Evolutionary conservation across 148 eudicot species (phyloP), one percentile per base, ranked within the genome.

Genomic region (Cornus suecica): DNA sequence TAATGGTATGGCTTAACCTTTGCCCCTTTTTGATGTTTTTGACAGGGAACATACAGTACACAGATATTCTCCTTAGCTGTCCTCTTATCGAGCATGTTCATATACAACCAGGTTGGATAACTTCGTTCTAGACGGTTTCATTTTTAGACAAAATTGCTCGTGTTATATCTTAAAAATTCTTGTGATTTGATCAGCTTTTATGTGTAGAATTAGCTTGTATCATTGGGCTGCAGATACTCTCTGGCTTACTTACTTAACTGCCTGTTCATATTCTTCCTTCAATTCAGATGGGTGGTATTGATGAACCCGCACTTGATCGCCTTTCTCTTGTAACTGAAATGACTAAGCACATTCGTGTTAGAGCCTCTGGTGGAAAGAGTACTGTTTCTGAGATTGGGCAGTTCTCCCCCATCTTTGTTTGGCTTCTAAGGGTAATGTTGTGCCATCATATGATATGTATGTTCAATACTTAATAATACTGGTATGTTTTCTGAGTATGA

Each of bases 321-420:
- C 97, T 95, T 48, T 95, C 97, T 68, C 99, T 95, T 70, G 99
- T 95, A 48, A 91, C 99, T 73, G 97, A 95, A 89, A 91, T 95
- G 97, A 95, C 97, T 67, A 95, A 88, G 68, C 97, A 93, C 79
- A 95, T 95, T 70, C 97, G 97, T 74, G 97, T 95, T 26, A 88
- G 97, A 83, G 94, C 99, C 62, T 91, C 99, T 68, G 99, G 94
- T 31, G 93, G 94, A 25, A 92, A 80, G 87, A 90, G 84, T 68
- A 80, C 93, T 68, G 96, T 94, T 79, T 88, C 99, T 65, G 99
- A 95, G 85, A 94, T 95, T 32, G 97, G 94, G 70, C 97, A 95
- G 78, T 95, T 92, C 73, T 91, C 99, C 71, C 99, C 99, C 28
- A 86, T 95, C 66, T 95, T 95, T 82, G 97, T 95, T 62, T 95